Conservation (phyloP, 371 early-diverging fungal species). For the Rhizopus microsporus region DNA sequence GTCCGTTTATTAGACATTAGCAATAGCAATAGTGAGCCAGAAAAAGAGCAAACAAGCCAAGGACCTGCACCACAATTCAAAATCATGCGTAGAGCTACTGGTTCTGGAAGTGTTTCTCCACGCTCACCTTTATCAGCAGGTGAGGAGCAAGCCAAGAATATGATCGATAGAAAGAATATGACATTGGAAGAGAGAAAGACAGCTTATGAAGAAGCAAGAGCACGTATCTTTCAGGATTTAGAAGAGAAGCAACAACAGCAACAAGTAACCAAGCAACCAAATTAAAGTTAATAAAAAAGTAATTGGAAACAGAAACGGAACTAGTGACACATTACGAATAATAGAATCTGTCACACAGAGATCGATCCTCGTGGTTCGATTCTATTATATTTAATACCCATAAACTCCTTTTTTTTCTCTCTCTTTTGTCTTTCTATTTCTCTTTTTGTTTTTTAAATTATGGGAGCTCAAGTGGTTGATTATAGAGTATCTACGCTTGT, state of each 20-base stretch:
- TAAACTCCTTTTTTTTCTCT: conserved; percentile 3
- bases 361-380: conserved; percentile 19
- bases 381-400: conserved; percentile 9
- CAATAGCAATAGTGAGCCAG: conserved; percentile 8
- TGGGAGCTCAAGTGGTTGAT: conserved; percentile 56
- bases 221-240: conserved; percentile 73
- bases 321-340: background rate
- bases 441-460: conserved; percentile 16
- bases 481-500: conserved; percentile 67
- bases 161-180: conserved; percentile 48
- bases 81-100: conserved; percentile 53
- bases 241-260: conserved; percentile 21
- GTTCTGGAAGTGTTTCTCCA: conserved; percentile 19
- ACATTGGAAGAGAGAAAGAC: conserved; percentile 74
- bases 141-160: conserved; percentile 19
- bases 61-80: conserved; percentile 36
- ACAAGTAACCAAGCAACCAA: background rate
- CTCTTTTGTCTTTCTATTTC: conserved; percentile 11
- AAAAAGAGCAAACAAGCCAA: background rate
- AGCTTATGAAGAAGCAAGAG: conserved; percentile 75
- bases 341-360: conserved; percentile 5
- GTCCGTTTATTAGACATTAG: conserved; percentile 52
- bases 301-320: background rate
- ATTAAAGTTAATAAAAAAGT: no score
- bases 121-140: conserved; percentile 2